These are phyloP conservation scores for Furcasterigmium sp. DNA, from an alignment of 2,329 filamentous ascomycete genomes.

Conservation along the genomic window DNA sequence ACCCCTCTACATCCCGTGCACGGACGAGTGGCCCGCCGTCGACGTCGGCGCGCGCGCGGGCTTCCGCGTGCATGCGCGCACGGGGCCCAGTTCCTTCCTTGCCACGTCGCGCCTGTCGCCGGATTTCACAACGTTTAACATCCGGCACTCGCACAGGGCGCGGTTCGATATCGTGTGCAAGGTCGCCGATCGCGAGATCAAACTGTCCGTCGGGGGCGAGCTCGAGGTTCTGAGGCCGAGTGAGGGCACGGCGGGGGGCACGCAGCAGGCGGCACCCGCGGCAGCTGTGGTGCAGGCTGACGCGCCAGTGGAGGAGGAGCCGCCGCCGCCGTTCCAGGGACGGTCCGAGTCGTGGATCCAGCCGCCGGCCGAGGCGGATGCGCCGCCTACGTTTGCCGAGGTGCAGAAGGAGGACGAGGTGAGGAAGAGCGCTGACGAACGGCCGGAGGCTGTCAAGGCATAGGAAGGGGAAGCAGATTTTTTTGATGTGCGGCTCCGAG, in stretches of 20 bases:
- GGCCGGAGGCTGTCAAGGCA: no score
- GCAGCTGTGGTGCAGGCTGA: neutral
- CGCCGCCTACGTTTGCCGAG: slow-evolving; percentile 1
- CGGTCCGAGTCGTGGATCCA: slow-evolving; percentile 2
- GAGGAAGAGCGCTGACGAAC: neutral
- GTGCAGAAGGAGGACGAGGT: neutral
- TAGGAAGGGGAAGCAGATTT: no score
- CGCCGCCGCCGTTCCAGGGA: neutral
- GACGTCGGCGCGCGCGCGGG: neutral
- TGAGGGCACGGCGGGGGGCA: neutral
- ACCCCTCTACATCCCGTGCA: neutral
- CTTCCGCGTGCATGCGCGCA: neutral
- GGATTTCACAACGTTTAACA: neutral
- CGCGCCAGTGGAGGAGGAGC: neutral
- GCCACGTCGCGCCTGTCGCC: no score
- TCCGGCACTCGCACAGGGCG: neutral
- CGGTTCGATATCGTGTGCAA: neutral
- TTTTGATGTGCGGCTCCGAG: no score
- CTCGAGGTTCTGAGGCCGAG: neutral
- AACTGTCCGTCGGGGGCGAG: neutral
- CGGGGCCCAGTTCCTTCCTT: no score
- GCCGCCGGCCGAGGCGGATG: slow-evolving; percentile 1
- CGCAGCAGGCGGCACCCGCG: neutral
- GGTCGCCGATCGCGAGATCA: neutral
- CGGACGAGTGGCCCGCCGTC: neutral